These are phyloP conservation scores for Penicillium chermesinum DNA, from an alignment of 495 filamentous ascomycete species.

Conservation along the genomic window DNA sequence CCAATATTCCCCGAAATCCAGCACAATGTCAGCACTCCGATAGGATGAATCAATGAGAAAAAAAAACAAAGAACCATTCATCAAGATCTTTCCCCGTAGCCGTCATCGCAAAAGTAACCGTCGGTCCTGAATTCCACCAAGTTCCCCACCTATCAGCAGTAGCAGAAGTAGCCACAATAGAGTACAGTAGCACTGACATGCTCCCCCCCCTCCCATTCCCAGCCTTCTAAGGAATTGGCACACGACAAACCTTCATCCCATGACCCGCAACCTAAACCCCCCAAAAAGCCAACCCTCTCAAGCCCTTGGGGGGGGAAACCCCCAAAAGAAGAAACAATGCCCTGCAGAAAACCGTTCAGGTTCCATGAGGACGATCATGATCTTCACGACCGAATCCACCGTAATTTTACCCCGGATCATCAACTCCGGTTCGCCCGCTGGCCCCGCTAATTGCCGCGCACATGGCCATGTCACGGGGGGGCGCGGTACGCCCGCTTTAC, in stretches of 20 bases:
- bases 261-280: too few relatives aligned
- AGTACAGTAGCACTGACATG: too few relatives aligned
- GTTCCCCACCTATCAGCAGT: too few relatives aligned
- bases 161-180: too few relatives aligned
- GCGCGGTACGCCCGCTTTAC: background rate
- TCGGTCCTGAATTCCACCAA: too few relatives aligned
- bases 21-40: background rate
- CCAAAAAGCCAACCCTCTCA: background rate
- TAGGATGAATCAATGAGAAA: background rate
- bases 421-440: background rate
- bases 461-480: background rate
- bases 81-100: background rate
- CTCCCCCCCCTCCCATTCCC: too few relatives aligned
- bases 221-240: too few relatives aligned
- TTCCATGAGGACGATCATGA: background rate
- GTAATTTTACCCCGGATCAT: conserved; percentile 8
- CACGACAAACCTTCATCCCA: too few relatives aligned
- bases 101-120: too few relatives aligned
- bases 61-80: background rate
- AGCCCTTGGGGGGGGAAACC: too few relatives aligned
- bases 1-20: background rate
- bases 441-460: conserved; percentile 2
- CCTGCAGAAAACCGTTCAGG: background rate
- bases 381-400: background rate
- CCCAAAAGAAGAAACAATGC: too few relatives aligned